phyloP scores from a whole-genome alignment of 495 filamentous ascomycete species.

The Physcia stellaris region DNA sequence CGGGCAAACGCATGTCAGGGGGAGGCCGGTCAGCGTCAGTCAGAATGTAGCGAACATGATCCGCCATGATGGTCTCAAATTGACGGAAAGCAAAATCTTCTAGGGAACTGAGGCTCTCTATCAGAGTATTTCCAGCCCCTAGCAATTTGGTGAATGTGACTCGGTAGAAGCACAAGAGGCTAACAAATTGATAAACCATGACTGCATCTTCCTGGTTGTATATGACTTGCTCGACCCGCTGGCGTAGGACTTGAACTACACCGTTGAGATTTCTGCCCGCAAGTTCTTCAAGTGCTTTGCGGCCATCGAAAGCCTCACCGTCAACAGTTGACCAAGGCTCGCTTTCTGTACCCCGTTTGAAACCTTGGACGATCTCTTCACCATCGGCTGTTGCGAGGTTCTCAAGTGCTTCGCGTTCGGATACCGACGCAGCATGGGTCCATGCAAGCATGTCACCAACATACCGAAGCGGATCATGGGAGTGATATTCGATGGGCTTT shows the following conservation, averaged over 20 bases:
- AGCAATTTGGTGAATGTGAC: conserved; percentile 71
- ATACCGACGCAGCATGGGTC: conserved; percentile 86
- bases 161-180: conserved; percentile 79
- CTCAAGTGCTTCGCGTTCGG: conserved; percentile 86
- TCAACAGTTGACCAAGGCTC: conserved; percentile 71
- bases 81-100: conserved; percentile 69
- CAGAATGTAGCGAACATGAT: conserved; percentile 61
- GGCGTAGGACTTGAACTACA: conserved; percentile 61
- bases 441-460: conserved; percentile 97
- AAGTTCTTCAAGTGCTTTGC: conserved; percentile 70
- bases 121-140: conserved; percentile 51
- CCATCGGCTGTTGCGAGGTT: conserved; percentile 82
- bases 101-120: conserved; percentile 52
- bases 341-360: conserved; percentile 72
- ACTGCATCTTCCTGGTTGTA: conserved; percentile 85
- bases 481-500: conserved; percentile 88
- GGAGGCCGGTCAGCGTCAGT: conserved; percentile 51
- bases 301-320: conserved; percentile 63
- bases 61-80: conserved; percentile 66
- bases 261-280: conserved; percentile 77
- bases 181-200: conserved; percentile 77
- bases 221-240: conserved; percentile 80
- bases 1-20: conserved; percentile 60
- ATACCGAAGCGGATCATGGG: conserved; percentile 85
- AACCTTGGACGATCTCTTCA: conserved; percentile 76